A percentile compares a stretch with the other conserved stretches of the same genome.
These are phyloP conservation scores for Hordeum marinum DNA, from an alignment of 176 grass and related monocot genomes.

Conservation along the genomic window DNA sequence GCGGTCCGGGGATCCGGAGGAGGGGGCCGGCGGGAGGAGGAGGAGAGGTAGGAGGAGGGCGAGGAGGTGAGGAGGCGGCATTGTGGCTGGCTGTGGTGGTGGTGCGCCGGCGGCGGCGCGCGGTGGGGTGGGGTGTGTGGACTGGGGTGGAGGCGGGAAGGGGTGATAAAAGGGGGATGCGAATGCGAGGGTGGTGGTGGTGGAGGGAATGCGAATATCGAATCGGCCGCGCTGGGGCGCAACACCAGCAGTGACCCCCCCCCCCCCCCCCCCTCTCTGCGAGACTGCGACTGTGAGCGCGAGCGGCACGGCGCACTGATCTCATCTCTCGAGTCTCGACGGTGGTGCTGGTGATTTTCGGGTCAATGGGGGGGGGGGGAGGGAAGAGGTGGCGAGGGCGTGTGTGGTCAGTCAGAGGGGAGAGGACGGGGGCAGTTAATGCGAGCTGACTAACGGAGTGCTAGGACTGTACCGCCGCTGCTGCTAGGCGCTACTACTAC, in stretches of 20 bases:
- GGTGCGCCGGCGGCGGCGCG: background rate
- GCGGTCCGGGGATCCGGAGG: conserved; percentile 28
- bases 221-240: background rate
- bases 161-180: background rate
- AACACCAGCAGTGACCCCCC: background rate
- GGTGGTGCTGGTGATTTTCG: background rate
- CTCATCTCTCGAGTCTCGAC: background rate
- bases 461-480: background rate
- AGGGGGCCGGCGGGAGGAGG: background rate
- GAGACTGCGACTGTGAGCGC: background rate
- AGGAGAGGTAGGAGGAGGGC: background rate
- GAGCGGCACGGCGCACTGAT: background rate
- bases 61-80: background rate
- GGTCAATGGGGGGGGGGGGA: background rate
- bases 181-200: background rate
- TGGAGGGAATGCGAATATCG: background rate
- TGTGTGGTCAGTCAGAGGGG: background rate
- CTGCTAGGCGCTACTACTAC: background rate
- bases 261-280: too few species aligned
- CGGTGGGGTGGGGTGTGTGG: conserved; percentile 30
- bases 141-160: background rate
- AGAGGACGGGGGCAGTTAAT: background rate
- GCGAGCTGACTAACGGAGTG: background rate
- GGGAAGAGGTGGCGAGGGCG: background rate
- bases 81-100: background rate